These are phyloP conservation scores for Pseudogymnoascus sp. DNA, from an alignment of 2,329 filamentous ascomycete genomes.

Conservation along the genomic window DNA sequence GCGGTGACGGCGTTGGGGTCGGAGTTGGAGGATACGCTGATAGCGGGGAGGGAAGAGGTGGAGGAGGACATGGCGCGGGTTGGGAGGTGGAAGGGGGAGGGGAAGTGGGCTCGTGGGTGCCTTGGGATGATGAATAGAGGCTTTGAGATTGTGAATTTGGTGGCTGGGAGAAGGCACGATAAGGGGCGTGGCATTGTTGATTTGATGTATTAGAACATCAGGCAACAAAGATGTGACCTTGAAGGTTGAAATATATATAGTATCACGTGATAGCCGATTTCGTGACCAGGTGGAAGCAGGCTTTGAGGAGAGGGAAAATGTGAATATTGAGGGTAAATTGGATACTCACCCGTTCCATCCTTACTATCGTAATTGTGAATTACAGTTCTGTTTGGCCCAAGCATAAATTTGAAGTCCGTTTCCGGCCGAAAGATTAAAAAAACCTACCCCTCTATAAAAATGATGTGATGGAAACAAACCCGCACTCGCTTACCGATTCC, in stretches of 20 bases:
- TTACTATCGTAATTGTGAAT: not conserved
- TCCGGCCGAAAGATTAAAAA: not conserved
- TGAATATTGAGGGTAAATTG: not conserved
- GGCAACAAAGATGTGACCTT: not conserved
- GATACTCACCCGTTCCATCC: not conserved
- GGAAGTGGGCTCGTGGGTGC: not conserved
- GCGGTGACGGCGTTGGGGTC: not conserved
- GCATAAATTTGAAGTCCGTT: not conserved
- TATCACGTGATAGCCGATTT: not conserved
- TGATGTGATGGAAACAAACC: not conserved
- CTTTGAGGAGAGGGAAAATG: not conserved
- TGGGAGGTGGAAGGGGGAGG: not conserved
- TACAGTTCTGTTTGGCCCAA: not conserved
- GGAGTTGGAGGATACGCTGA: conserved; percentile 8
- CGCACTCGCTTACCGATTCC: not conserved
- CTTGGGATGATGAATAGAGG: not conserved
- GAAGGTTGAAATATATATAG: not conserved
- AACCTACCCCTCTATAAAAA: conserved; percentile 1
- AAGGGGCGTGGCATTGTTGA: not conserved
- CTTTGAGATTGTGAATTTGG: not conserved
- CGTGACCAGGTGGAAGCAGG: not conserved
- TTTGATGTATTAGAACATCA: not conserved
- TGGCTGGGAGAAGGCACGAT: not conserved
- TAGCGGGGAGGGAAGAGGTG: not conserved
- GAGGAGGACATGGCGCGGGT: not conserved